Evolutionary conservation across 2,329 filamentous ascomycete species (phyloP).

Genomic region (Catunica adiposa): DNA sequence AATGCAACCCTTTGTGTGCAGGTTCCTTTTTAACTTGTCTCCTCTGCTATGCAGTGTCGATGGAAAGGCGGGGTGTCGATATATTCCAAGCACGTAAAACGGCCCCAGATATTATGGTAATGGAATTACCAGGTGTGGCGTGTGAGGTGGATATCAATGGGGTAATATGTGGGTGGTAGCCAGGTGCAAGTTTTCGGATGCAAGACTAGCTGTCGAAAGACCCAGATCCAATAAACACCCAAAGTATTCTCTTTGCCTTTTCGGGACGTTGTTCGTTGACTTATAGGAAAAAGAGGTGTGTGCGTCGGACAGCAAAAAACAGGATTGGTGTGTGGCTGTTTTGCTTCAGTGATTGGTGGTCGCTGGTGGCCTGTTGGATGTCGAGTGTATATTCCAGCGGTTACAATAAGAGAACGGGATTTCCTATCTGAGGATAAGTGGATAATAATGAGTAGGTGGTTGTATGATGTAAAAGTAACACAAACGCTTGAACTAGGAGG

Average conservation of each 20-base stretch:
- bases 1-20: slow-evolving; percentile 2
- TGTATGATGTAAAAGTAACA: background rate
- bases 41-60: background rate
- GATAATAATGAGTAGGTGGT: background rate
- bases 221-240: too few species aligned
- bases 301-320: background rate
- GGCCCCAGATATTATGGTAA: background rate
- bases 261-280: background rate
- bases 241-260: background rate
- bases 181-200: too few species aligned
- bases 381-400: background rate
- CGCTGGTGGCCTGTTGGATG: background rate
- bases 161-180: too few species aligned
- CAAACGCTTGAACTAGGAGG: too few species aligned
- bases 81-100: background rate
- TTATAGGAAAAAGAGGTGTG: background rate
- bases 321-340: background rate
- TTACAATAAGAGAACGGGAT: too few species aligned
- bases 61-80: slow-evolving; percentile 1
- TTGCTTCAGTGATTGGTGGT: background rate
- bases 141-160: background rate
- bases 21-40: background rate
- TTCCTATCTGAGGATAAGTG: background rate
- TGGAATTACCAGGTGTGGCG: background rate
- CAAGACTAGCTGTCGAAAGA: too few species aligned